phyloP scores from a whole-genome alignment of 371 early-diverging fungal species.

The Rhizopus microsporus region DNA sequence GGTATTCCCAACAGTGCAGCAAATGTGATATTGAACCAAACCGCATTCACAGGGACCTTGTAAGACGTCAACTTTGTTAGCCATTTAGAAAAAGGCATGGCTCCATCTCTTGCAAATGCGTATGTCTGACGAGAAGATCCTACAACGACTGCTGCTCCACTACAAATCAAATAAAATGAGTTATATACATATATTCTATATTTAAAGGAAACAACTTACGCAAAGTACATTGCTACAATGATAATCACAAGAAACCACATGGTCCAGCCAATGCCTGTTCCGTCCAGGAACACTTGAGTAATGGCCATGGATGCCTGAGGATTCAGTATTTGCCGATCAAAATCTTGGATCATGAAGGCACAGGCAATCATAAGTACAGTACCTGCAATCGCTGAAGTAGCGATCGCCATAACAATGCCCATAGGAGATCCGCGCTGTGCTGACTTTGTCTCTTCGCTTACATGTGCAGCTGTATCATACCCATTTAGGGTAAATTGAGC shows the following conservation, averaged over 20 bases:
- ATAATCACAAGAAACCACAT: constrained; percentile 51
- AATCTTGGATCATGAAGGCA: constrained; percentile 61
- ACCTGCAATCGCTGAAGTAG: constrained; percentile 54
- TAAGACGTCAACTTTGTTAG: constrained; percentile 25
- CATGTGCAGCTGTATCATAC: constrained; percentile 71
- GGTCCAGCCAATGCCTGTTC: constrained; percentile 44
- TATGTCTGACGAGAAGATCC: constrained; percentile 65
- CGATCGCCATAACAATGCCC: constrained; percentile 50
- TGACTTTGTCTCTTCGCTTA: constrained; percentile 66
- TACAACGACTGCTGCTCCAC: constrained; percentile 47
- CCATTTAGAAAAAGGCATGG: constrained; percentile 46
- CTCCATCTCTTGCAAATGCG: constrained; percentile 70
- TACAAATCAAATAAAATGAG: background rate
- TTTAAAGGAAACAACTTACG: constrained; percentile 13
- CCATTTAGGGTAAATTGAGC: constrained; percentile 56
- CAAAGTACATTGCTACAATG: constrained; percentile 58
- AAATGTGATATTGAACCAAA: constrained; percentile 53
- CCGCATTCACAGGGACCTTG: constrained; percentile 47
- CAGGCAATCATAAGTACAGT: constrained; percentile 57
- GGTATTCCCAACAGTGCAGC: constrained; percentile 46
- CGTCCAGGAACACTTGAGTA: constrained; percentile 53
- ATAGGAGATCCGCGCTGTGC: constrained; percentile 57
- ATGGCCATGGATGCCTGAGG: constrained; percentile 40
- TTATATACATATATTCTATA: background rate
- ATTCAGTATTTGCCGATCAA: constrained; percentile 49